Evolutionary conservation across 495 filamentous ascomycete species (phyloP), one percentile per base, ranked within the genome.

Genomic region (Daldinia vernicosa): DNA sequence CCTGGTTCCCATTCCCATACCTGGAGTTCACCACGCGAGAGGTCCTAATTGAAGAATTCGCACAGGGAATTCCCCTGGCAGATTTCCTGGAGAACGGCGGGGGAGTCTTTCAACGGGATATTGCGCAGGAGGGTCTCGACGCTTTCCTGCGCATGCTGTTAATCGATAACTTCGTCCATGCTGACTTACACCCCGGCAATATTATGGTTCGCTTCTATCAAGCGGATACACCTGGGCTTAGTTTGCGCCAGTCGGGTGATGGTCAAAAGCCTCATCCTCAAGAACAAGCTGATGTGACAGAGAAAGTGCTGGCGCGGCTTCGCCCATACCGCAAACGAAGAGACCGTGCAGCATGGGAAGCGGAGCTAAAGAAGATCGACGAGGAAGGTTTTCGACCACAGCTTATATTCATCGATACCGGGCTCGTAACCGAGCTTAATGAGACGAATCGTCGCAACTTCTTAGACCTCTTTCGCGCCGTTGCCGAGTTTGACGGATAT

Each of bases 191-290:
- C 74, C 96, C 96, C 0, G 96, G 96, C 7, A 99, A 99, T 77
- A 98, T 99, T 82, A 98, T 99, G 95, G 96, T 99, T 52, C 93
- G 96, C 65, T 99, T 99, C 80, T 97, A 98, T 81, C 88, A 95
- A 74, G 90, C 93, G 0, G 89, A 88, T 33, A 84, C 89, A 61
- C 86, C 96, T 4, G 83, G 87, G 66, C 81, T 94, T 9, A 83
- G 86, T 39, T 82, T 85, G 27, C 78, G 71, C 37, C 68, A 75
- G 14, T 80, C 77, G 55, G 72, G 60, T 22, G 75, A 84, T 73
- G 84, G 85, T 57, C 60, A 75, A 12, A 69, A 75, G 11, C 53
- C 67, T 0, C 72, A 73, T 43, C 81, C 84, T 0, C 80, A 86
- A n/a, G 81, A 83, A 3, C 86, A 90, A 57, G 82, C 85, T 19